Evolutionary conservation across 1,139 yeast genomes (phyloP), one percentile per base, ranked within the genome.

Genomic region (Diutina rugosa): DNA sequence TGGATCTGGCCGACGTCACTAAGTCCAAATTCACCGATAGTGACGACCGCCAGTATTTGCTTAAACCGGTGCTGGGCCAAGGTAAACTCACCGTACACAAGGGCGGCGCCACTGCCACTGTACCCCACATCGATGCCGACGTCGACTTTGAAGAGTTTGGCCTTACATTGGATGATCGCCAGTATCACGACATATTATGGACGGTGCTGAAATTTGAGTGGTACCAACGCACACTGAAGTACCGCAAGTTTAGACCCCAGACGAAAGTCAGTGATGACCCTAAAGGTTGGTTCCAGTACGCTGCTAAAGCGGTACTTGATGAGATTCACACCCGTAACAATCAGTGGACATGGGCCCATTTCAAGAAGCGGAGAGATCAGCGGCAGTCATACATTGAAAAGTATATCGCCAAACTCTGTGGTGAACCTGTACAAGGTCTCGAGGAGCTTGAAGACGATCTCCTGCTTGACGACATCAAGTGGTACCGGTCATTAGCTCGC

Each of bases 301-400:
- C 93, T 2, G 95, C 88, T 0, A 72, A 79, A 35, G 83, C 89
- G 18, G 87, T 93, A 2, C 71, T 81, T 56, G 76, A 82, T 59
- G 97, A 90, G 66, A 85, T 95, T 46, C 96, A 87, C 62, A 93
- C 89, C 60, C 81, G 78, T 63, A 82, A 88, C 64, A 79, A 84
- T 61, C 84, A 81, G 64, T 89, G 97, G 95, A 84, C 90, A 48
- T 95, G 99, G 99, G 95, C 79, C 1, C 80, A 81, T 64, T 82
- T 93, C 62, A 80, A 80, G 56, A 77, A 76, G 57, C 78, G 96
- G 63, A 74, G 96, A 61, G 87, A 87, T 58, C 84, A 87, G 64
- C 76, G 97, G 62, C 78, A 77, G 58, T 70, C 75, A 1, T 95
- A 95, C 67, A 77, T 87, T n/a, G 68, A 67, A 14, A 71, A 89